Percentiles rank a stretch among this genome's conserved stretches.
These are phyloP conservation scores for Mycena venus DNA, from an alignment of 768 basidiomycete species.

Conservation along the genomic window DNA sequence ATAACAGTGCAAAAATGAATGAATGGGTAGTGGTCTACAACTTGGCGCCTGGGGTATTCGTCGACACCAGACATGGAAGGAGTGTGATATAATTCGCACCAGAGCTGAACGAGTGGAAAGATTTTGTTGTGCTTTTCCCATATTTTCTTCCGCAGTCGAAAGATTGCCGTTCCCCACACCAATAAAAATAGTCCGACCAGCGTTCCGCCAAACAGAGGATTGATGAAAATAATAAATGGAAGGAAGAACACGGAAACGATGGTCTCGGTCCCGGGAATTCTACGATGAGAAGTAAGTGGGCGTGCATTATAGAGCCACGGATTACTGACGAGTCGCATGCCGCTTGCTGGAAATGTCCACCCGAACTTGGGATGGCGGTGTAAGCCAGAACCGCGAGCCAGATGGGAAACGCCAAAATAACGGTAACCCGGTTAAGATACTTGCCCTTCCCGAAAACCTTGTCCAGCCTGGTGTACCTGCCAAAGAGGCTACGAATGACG, in stretches of 20 bases:
- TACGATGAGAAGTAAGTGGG: not conserved
- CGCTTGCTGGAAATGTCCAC: constrained; percentile 14
- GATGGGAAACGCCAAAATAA: constrained; percentile 15
- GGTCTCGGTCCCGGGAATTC: not conserved
- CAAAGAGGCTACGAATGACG: constrained; percentile 17
- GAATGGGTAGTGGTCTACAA: constrained; percentile 22
- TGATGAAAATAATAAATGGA: constrained; percentile 21
- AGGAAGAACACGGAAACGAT: constrained; percentile 16
- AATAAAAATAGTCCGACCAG: not conserved
- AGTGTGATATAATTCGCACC: not conserved
- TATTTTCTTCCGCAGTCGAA: constrained; percentile 17
- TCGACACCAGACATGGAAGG: too few species aligned
- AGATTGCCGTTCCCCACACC: constrained; percentile 19
- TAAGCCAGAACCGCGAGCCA: constrained; percentile 22
- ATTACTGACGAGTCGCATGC: constrained; percentile 3
- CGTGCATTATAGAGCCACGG: too few species aligned
- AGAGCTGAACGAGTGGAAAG: constrained; percentile 2
- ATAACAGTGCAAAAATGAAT: constrained; percentile 27
- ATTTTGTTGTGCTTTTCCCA: constrained; percentile 17
- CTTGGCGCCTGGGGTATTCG: constrained; percentile 12
- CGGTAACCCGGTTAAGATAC: not conserved
- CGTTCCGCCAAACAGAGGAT: not conserved
- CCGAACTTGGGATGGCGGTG: not conserved
- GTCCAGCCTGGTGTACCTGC: constrained; percentile 1
- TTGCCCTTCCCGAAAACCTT: constrained; percentile 21